These are phyloP conservation scores for Chlamydomonas sphaeroides DNA, from an alignment of 139 green algal genomes.

Conservation along the genomic window DNA sequence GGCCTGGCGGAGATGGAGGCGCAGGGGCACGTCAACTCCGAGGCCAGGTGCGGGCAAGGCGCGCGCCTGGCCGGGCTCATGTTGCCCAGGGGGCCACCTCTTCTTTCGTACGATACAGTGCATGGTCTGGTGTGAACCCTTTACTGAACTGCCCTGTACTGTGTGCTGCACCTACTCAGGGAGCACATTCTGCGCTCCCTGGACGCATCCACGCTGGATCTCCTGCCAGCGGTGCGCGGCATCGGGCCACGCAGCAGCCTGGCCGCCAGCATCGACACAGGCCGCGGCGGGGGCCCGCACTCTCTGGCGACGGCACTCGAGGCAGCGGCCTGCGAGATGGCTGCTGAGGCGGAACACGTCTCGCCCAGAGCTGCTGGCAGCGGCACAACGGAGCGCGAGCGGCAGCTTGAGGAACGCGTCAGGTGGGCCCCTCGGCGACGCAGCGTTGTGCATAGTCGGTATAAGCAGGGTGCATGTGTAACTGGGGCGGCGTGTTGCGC, in stretches of 20 bases:
- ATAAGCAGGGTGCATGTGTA: background rate
- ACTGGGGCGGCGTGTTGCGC: background rate
- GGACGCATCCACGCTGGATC: conserved; percentile 29
- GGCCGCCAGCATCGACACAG: background rate
- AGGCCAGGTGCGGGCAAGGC: conserved; percentile 1
- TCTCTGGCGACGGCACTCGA: no score
- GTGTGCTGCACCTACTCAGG: no score
- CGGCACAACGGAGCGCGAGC: background rate
- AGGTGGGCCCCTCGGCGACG: no score
- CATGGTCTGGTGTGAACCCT: no score
- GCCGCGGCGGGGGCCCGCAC: no score
- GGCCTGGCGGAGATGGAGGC: conserved; percentile 37
- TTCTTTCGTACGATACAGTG: no score
- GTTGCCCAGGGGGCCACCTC: no score
- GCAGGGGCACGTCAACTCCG: conserved; percentile 19
- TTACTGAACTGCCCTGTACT: no score
- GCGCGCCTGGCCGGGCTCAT: no score
- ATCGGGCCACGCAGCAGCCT: background rate
- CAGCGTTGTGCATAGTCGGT: background rate
- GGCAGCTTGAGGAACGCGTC: conserved; percentile 9
- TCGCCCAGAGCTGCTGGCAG: no score
- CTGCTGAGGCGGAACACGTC: no score
- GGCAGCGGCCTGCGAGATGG: no score
- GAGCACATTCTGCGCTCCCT: conserved; percentile 44
- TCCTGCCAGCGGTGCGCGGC: conserved; percentile 33